Base-by-base conservation (phyloP, 345 rosid species). In the Linum usitatissimum region DNA sequence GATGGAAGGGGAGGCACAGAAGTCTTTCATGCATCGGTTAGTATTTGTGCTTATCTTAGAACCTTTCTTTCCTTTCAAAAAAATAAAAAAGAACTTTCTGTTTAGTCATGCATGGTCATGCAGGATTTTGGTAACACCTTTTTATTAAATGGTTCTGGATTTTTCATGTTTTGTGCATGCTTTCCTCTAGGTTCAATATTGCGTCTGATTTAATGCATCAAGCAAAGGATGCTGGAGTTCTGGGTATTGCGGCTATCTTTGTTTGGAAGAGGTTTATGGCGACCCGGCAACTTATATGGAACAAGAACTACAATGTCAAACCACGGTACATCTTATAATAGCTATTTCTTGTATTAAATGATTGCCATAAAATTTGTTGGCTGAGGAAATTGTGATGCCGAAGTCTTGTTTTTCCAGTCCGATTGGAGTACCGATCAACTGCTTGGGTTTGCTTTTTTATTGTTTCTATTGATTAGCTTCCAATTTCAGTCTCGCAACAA, bases 211-310 rank as follows among this genome's bases (percentile, higher is more conserved):
- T 93, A 71, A 75, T 86, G 58, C 81, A 84, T 60, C 79, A 87
- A 77, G 92, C 96, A 65, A 83, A 80, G 80, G 60, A 75, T 77
- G 81, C 85, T 59, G 97, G 96, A 40, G 83, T 82, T 60, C 69
- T 83, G 74, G 97, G 96, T 63, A 69, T 93, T 51, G 91, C 95
- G 9, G 99, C 88, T 68, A 82, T 93, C 67, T 85, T 93, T 73
- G 99, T 87, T 55, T 93, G 99, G 99, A 86, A 90, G 96, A 85
- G 99, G 81, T 93, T 90, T 78, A 93, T 93, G 99, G 97, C 99
- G 59, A 86, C 90, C 45, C 84, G 99, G 71, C 99, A 93, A 79
- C 97, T 93, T 57, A 83, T 84, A 77, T 93, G 99, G 99, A 93
- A 93, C 76, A 93, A 90, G 78, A 87, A 88, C 81, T 93, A 93